Evolutionary conservation across 1,284 basidiomycete genomes (phyloP), one percentile per base, ranked within the genome.

Genomic region (Stygiomarasmius scandens): DNA sequence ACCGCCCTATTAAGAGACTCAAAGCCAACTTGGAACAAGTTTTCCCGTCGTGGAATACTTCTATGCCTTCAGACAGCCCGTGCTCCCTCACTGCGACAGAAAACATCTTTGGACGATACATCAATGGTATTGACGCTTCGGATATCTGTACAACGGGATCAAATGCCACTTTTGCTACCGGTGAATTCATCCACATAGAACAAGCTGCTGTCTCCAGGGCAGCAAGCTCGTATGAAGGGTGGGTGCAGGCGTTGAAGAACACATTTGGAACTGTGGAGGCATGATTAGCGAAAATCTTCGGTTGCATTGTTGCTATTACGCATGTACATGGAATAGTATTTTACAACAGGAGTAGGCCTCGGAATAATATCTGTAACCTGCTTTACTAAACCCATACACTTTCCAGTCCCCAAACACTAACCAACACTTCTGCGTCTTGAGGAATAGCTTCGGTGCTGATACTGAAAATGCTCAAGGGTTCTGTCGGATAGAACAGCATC

Each of bases 131-230:
- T 2, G 56, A 62, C 1, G 58, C 65, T 1, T 36, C 56, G 1
- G 29, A 58, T 2, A 73, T 80, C 2, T 81, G 79, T 60, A 64
- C 48, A 0, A 60, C 49, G 16, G 63, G 59, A 6, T 66, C 77
- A 2, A 64, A 54, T 5, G 65, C 68, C 3, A 50, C 44, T 8
- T 36, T 46, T 0, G 72, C 69, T 10, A 68, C 64, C 0, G 79
- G 78, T 0, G 59, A 69, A 38, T 81, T 79, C 61, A 61, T 80
- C 8, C 77, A 79, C 61, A 68, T 74, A 10, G 79, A 81, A 58
- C 78, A 81, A 60, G 69, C 70, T 6, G 55, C 58, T 4, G 55
- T 52, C 2, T 56, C 71, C 4, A 67, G 73, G 19, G 54, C 50
- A 6, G 50, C 51, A 22, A 57, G 51, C 0, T 54, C 64, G 20